These are phyloP conservation scores for Coelastrella sp. DNA, from an alignment of 139 green algal genomes.

Conservation along the genomic window DNA sequence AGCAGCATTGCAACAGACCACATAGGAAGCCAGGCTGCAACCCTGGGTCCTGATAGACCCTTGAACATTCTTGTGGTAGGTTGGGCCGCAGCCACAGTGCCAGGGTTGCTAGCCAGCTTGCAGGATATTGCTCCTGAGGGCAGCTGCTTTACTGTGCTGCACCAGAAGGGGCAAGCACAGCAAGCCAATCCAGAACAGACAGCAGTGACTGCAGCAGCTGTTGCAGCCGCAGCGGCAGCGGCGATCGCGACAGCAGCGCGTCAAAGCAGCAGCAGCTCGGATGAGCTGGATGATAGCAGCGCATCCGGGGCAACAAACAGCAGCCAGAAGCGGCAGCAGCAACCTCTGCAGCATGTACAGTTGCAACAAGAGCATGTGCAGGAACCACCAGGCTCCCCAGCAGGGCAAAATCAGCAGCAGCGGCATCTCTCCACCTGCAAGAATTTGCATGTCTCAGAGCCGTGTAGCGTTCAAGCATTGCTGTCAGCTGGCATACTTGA, in stretches of 20 bases:
- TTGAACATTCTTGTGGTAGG: slow-evolving; percentile 10
- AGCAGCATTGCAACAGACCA: not conserved
- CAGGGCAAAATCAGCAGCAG: slow-evolving; percentile 3
- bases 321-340: not conserved
- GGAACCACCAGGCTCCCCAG: not conserved
- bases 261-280: not conserved
- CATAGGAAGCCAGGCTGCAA: not conserved
- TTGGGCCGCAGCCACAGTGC: slow-evolving; percentile 2
- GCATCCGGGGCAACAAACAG: not conserved
- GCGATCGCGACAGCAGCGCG: not conserved
- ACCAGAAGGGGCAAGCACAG: not conserved
- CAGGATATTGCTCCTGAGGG: slow-evolving; percentile 15
- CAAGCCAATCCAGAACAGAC: not conserved
- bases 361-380: not conserved
- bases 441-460: slow-evolving; percentile 14
- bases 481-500: not conserved
- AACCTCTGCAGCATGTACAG: not conserved
- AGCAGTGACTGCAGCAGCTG: not conserved
- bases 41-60: not conserved
- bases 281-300: no score
- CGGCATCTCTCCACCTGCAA: not conserved
- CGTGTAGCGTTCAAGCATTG: not conserved
- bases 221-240: not conserved
- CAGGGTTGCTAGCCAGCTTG: not conserved
- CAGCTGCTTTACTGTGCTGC: not conserved